Evolutionary conservation across 495 filamentous ascomycete species (phyloP), one percentile per base, ranked within the genome.

Genomic region (Penicillium riverlandense): DNA sequence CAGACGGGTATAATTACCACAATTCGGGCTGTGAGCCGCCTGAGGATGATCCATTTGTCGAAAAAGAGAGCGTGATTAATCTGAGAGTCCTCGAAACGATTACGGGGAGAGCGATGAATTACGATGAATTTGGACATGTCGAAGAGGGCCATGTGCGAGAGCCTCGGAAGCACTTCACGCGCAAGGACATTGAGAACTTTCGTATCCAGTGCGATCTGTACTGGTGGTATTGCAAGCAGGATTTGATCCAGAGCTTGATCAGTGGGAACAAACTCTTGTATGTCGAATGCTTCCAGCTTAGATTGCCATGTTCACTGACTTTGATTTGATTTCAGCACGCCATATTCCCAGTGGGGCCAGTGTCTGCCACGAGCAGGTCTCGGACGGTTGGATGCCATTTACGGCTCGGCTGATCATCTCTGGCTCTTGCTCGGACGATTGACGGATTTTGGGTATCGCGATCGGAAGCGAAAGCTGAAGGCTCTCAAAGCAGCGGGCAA

Each of bases 191-290:
- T 39, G 86, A 90, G 47, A 77, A 68, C 16, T 94, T 86, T 54
- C 80, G 88, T 57, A 78, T 86, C 32, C 77, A 94, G 41, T 79
- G 84, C 43, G 92, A 98, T 64, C 70, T 98, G 28, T 95, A 85
- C 66, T 98, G 92, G 92, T 97, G 88, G 89, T 98, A 85, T 63
- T 82, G 75, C 43, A 94, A 95, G 65, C 90, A 95, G 64, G 92
- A 98, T 64, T 78, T 84, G 6, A 87, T 90, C 53, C 91, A 96
- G 61, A 90, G 88, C 56, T 75, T 96, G 45, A 67, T 98, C 31
- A 91, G 92, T 53, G 92, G 87, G 2, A 87, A 89, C 47, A 72
- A 75, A 39, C 72, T 90, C 29, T 80, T 95, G 90, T 96, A 67
- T 75, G 90, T 75, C 32, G 22, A 35, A 11, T 11, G 6, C 34